phyloP scores from a whole-genome alignment of 2,329 filamentous ascomycete species.

The Colletotrichum lupini region DNA sequence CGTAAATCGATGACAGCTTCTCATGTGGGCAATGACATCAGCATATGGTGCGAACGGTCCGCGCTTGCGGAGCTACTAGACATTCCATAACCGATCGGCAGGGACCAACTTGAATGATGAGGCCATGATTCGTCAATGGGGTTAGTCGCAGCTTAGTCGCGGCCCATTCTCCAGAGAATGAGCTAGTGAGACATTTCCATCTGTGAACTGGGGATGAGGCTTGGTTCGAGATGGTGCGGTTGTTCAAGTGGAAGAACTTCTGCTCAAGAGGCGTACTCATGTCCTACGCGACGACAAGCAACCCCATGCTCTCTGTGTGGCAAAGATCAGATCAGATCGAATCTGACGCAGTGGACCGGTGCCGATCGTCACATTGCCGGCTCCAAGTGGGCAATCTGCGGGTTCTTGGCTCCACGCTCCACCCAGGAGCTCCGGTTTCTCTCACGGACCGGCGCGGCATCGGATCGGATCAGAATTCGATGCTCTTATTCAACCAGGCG shows the following conservation, averaged over 20 bases:
- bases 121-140: slow-evolving; percentile 26
- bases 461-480: slow-evolving; percentile 5
- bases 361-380: not conserved
- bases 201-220: not conserved
- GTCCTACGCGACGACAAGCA: too few species aligned
- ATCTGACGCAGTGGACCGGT: not conserved
- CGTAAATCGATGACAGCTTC: slow-evolving; percentile 36
- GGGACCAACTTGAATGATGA: slow-evolving; percentile 32
- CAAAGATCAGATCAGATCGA: not conserved
- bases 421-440: not conserved
- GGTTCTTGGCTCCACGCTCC: not conserved
- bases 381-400: not conserved
- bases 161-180: not conserved
- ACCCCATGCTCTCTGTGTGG: too few species aligned
- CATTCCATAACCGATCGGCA: slow-evolving; percentile 15
- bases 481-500: not conserved
- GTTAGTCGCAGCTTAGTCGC: not conserved
- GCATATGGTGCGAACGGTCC: slow-evolving; percentile 1
- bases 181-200: not conserved
- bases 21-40: slow-evolving; percentile 34
- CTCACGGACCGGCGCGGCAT: not conserved
- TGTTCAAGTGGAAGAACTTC: not conserved
- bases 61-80: not conserved
- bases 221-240: too few species aligned
- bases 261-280: too few species aligned